These are phyloP conservation scores for Rhodotorula graminis DNA, from an alignment of 768 basidiomycete genomes.

Conservation along the genomic window DNA sequence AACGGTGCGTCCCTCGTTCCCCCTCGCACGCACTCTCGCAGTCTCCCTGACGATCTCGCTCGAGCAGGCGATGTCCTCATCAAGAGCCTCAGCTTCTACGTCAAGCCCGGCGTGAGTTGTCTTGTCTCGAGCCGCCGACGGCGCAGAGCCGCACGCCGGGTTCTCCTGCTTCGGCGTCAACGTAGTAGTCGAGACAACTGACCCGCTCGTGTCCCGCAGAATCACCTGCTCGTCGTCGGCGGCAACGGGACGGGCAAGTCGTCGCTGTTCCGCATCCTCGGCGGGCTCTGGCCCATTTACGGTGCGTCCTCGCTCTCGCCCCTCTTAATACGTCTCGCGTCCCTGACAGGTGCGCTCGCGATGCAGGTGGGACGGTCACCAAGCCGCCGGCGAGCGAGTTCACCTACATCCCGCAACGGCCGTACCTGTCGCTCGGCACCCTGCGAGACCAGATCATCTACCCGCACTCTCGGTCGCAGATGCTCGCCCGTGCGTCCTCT, in stretches of 20 bases:
- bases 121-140: no score
- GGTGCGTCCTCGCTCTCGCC: slow-evolving; percentile 48
- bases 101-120: slow-evolving; percentile 70
- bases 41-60: no score
- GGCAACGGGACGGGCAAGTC: slow-evolving; percentile 67
- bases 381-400: slow-evolving; percentile 86
- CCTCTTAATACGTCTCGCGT: neutral
- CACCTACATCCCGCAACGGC: slow-evolving; percentile 90
- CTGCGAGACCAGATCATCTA: slow-evolving; percentile 95
- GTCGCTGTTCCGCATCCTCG: slow-evolving; percentile 81
- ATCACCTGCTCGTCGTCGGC: slow-evolving; percentile 87
- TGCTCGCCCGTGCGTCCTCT: slow-evolving; percentile 63
- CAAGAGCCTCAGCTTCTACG: slow-evolving; percentile 74
- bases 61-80: slow-evolving; percentile 68
- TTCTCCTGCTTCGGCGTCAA: no score
- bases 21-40: neutral
- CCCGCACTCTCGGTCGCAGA: slow-evolving; percentile 72
- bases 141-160: no score
- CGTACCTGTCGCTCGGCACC: slow-evolving; percentile 88
- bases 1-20: slow-evolving; percentile 54
- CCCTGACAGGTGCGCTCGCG: neutral
- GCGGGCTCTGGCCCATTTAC: slow-evolving; percentile 89
- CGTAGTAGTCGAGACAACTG: no score
- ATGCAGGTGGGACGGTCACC: slow-evolving; percentile 65
- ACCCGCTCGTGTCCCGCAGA: slow-evolving; percentile 51